These are phyloP conservation scores for Smallanthus sonchifolius DNA, from an alignment of 129 eudicot genomes.

Conservation along the genomic window DNA sequence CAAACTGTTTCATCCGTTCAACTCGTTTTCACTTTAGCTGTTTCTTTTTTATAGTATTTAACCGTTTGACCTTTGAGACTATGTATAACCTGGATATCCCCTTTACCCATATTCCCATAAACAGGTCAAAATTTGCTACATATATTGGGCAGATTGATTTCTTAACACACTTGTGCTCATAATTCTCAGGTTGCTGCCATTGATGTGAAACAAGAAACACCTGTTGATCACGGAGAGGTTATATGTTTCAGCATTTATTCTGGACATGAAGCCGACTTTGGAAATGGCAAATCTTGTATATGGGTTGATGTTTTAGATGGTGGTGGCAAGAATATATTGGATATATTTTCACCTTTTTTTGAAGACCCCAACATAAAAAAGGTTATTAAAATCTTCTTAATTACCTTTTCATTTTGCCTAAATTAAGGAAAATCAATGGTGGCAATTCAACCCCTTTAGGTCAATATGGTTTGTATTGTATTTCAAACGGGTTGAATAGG, in stretches of 20 bases:
- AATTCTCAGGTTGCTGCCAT: conserved; percentile 66
- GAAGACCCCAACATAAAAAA: conserved; percentile 79
- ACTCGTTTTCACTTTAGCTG: background rate
- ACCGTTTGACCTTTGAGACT: background rate
- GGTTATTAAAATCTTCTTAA: conserved; percentile 29
- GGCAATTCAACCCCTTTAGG: background rate
- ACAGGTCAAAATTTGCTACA: background rate
- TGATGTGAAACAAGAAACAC: conserved; percentile 92
- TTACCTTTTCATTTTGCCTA: background rate
- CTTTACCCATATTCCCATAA: background rate
- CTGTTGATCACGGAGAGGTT: conserved; percentile 88
- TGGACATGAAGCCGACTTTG: conserved; percentile 74
- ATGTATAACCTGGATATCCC: background rate
- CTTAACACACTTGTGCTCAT: background rate
- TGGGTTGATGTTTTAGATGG: conserved; percentile 98
- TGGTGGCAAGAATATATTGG: conserved; percentile 46
- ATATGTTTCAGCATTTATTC: conserved; percentile 90
- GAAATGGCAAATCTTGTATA: conserved; percentile 83
- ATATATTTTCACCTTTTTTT: conserved; percentile 73
- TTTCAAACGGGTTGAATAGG: background rate
- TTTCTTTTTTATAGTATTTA: background rate
- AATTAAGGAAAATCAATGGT: background rate
- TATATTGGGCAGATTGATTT: background rate
- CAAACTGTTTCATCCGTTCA: background rate
- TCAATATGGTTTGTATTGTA: background rate